These are phyloP conservation scores for Allodekkera sacchari DNA, from an alignment of 805 yeast genomes.

Conservation along the genomic window DNA sequence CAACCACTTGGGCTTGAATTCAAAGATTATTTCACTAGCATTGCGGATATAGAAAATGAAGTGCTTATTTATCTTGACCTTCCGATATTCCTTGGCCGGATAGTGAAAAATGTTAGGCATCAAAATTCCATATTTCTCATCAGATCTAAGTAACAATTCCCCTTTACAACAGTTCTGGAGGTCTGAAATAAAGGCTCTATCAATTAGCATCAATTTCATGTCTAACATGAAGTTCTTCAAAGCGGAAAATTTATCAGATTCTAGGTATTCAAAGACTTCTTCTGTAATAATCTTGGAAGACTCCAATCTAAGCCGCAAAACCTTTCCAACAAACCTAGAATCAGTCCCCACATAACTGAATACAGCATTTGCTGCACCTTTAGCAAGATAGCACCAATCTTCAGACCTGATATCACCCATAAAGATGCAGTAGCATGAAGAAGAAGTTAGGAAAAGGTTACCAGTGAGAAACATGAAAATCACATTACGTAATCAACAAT, in stretches of 20 bases:
- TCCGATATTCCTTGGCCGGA: neutral
- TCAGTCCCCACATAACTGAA: constrained; percentile 32
- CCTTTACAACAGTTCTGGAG: neutral
- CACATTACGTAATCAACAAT: too few species aligned
- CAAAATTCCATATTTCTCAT: constrained; percentile 17
- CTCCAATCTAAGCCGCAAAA: constrained; percentile 30
- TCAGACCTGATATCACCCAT: neutral
- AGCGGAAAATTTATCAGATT: constrained; percentile 7
- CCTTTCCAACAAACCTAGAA: constrained; percentile 25
- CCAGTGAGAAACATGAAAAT: too few species aligned
- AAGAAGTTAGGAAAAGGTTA: too few species aligned
- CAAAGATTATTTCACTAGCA: constrained; percentile 21
- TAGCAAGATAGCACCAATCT: constrained; percentile 34
- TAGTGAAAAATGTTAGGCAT: constrained; percentile 19
- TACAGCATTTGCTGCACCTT: constrained; percentile 43
- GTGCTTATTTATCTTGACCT: constrained; percentile 19
- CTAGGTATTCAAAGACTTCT: constrained; percentile 34
- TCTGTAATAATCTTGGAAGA: constrained; percentile 29
- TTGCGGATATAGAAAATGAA: constrained; percentile 12
- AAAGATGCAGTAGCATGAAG: too few species aligned
- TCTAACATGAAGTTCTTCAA: constrained; percentile 12
- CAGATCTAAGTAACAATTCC: constrained; percentile 4
- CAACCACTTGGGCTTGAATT: constrained; percentile 48
- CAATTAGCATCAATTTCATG: constrained; percentile 9
- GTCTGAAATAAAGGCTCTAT: neutral